These are phyloP conservation scores for Microbotryum intermedium DNA, from an alignment of 1,284 basidiomycete species.

Conservation along the genomic window DNA sequence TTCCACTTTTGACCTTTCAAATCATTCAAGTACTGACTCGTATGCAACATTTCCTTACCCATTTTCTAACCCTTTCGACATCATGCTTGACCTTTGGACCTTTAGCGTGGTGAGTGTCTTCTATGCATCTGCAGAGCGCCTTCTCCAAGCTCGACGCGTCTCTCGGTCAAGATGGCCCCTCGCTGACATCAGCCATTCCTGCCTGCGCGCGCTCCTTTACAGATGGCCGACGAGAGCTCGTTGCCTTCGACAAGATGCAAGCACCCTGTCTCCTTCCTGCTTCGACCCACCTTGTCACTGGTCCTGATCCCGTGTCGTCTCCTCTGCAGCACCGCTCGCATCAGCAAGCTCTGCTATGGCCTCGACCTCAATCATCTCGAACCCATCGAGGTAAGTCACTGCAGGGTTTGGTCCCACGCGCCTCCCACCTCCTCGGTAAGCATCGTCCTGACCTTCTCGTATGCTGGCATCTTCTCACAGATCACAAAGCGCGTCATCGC, in stretches of 20 bases:
- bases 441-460: background rate
- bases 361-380: slow-evolving; percentile 89
- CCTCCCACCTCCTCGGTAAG: no score
- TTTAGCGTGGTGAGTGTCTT: slow-evolving; percentile 17
- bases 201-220: background rate
- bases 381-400: slow-evolving; percentile 67
- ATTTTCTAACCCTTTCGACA: background rate
- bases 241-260: slow-evolving; percentile 78
- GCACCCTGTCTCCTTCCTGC: background rate
- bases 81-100: background rate
- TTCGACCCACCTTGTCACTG: background rate
- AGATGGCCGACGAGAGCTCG: slow-evolving; percentile 66
- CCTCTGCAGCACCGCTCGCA: slow-evolving; percentile 49
- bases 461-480: slow-evolving; percentile 39
- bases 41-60: background rate
- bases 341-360: slow-evolving; percentile 94
- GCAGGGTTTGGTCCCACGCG: background rate
- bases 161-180: no score
- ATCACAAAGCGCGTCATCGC: slow-evolving; percentile 90
- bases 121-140: background rate
- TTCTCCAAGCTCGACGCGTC: background rate
- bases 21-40: background rate
- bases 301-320: background rate
- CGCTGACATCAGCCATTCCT: background rate
- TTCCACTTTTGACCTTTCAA: background rate